Base-by-base conservation (phyloP, 2,329 filamentous ascomycete species). In the Microdochium trichocladiopsis region DNA sequence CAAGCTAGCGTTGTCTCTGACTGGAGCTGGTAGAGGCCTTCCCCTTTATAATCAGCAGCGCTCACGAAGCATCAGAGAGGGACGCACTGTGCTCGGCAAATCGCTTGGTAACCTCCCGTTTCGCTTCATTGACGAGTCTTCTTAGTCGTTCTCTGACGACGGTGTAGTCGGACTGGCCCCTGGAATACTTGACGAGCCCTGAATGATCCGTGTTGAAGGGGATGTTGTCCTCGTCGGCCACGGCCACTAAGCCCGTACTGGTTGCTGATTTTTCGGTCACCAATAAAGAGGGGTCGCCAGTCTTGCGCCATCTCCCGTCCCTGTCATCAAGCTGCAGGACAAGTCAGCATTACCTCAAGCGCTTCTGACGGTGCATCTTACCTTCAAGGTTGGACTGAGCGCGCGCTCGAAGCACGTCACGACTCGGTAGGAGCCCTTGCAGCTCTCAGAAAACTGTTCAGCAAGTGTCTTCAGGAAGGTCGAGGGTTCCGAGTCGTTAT, bases 211-310 rank as follows among this genome's bases (percentile, higher is more conserved):
- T 24, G 24, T 59, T 47, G 1, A 64, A 43, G 3, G 56, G 4
- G 11, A 64, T 31, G 10, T 58, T 61, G 37, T 58, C 55, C 52
- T 62, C 56, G 10, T 62, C 54, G 4, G 49, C 24, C 21, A 52
- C 51, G 2, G 58, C 53, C 1, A 51, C 55, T n/a, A 60, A 22
- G 8, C 61, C 59, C 4, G 47, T 61, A 12, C 53, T 57, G 16
- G 57, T 63, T 14, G 61, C 57, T 0, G 62, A 64, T n/a, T 59
- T 55, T n/a, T 56, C 22, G 11, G 58, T 61, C 8, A 65, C 61
- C 48, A 65, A 25, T 5, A 63, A 52, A 28, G 48, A 41, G 23
- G 31, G 16, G 0, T 50, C 37, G 5, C 62, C 61, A 2, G 57
- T 57, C 47, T 55, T 58, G 16, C 48, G 22, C 49, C 41, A 53